phyloP scores from a whole-genome alignment of 2,329 filamentous ascomycete genomes.

The Gliomastix tumulicola region DNA sequence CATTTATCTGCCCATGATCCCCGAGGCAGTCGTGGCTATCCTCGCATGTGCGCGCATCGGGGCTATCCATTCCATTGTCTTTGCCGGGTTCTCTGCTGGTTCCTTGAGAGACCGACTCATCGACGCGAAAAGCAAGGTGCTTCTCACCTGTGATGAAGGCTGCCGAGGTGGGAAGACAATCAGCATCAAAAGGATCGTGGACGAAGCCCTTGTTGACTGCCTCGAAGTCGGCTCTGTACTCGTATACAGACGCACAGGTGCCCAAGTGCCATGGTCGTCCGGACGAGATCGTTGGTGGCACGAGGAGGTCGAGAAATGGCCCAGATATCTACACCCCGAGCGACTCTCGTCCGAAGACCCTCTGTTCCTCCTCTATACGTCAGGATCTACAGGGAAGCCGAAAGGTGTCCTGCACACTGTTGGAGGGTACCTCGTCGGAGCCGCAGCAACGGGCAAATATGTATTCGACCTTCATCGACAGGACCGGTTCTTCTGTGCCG shows the following conservation, averaged over 20 bases:
- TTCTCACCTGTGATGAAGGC: constrained; percentile 96
- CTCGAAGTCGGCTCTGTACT: constrained; percentile 47
- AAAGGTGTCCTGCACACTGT: constrained; percentile 99
- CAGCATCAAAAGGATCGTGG: constrained; percentile 97
- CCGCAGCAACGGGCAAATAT: constrained; percentile 92
- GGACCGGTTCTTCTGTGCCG: constrained; percentile 94
- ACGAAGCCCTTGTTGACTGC: constrained; percentile 84
- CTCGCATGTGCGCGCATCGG: constrained; percentile 89
- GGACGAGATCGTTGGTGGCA: constrained; percentile 97
- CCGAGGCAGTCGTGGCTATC: constrained; percentile 86
- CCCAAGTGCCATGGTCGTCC: constrained; percentile 82
- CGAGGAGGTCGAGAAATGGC: constrained; percentile 96
- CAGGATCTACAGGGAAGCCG: constrained; percentile 94
- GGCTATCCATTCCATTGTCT: constrained; percentile 94
- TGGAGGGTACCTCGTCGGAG: constrained; percentile 88
- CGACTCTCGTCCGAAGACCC: constrained; percentile 90
- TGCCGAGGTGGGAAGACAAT: constrained; percentile 97
- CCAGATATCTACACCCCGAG: constrained; percentile 84
- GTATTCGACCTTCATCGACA: constrained; percentile 96
- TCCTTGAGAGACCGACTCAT: constrained; percentile 92
- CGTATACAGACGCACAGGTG: constrained; percentile 91
- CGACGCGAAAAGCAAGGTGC: constrained; percentile 83
- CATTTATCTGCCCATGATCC: constrained; percentile 98
- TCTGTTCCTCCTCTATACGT: constrained; percentile 95
- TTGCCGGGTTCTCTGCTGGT: constrained; percentile 95